A percentile compares a stretch with the other conserved stretches of the same genome.
Conservation (phyloP, 1,284 basidiomycete species). For the Trametes hirsuta region DNA sequence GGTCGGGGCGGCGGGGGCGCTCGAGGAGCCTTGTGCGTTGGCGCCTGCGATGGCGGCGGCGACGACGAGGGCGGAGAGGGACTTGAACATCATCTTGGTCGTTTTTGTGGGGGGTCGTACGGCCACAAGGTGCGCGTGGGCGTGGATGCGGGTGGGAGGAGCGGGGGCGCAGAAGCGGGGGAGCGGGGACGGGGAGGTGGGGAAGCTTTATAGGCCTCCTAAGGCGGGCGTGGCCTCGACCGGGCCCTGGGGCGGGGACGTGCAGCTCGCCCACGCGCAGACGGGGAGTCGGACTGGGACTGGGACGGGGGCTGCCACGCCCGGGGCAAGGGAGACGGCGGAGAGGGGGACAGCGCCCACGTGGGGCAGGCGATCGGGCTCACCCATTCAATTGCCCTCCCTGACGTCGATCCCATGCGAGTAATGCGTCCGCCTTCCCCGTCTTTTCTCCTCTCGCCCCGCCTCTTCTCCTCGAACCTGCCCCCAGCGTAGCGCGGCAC, state of each 20-base stretch:
- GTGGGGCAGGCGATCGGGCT: background rate
- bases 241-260: too few species aligned
- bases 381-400: background rate
- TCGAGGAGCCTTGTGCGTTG: constrained; percentile 23
- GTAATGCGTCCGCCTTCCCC: background rate
- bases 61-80: constrained; percentile 19
- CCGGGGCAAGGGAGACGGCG: background rate
- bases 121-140: background rate
- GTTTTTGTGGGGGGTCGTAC: background rate
- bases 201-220: background rate
- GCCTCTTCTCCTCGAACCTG: background rate
- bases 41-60: constrained; percentile 23
- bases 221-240: background rate
- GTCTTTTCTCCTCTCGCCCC: background rate
- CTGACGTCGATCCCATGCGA: constrained; percentile 2
- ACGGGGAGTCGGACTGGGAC: too few species aligned
- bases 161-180: background rate
- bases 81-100: constrained; percentile 23
- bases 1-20: constrained; percentile 18
- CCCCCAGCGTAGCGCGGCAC: background rate
- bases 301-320: too few species aligned
- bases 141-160: background rate
- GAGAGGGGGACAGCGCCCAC: background rate
- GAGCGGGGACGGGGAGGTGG: background rate
- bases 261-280: too few species aligned